Evolutionary conservation across 768 basidiomycete species (phyloP).

Genomic region (Hericium erinaceus): DNA sequence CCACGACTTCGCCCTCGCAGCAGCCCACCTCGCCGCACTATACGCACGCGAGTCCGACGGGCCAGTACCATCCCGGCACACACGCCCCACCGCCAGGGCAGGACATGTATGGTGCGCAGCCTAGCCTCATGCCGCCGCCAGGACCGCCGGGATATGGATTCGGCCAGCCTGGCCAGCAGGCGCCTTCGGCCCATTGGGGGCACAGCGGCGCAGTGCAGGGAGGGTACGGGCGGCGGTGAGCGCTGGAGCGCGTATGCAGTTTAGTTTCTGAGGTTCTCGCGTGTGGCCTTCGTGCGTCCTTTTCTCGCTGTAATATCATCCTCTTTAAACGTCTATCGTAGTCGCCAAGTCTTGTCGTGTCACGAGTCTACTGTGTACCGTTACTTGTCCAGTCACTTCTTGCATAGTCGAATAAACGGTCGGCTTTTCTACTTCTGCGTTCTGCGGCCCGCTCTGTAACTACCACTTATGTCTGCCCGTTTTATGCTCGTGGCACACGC

Average conservation of each 20-base stretch:
- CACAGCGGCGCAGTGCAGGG: conserved; percentile 14
- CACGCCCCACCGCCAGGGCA: conserved; percentile 7
- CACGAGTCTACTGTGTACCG: not conserved
- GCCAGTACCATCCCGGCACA: conserved; percentile 9
- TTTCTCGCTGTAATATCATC: not conserved
- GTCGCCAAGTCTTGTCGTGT: not conserved
- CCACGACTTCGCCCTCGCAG: conserved; percentile 14
- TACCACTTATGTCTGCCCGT: not conserved
- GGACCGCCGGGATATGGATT: conserved; percentile 12
- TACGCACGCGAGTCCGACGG: conserved; percentile 13
- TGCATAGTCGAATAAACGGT: not conserved
- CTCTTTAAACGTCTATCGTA: not conserved
- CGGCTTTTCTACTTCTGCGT: not conserved
- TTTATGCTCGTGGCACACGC: too few species aligned
- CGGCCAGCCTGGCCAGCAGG: conserved; percentile 10
- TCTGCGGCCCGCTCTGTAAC: not conserved
- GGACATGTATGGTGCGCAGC: conserved; percentile 9
- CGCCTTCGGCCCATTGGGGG: conserved; percentile 12
- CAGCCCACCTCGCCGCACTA: conserved; percentile 15
- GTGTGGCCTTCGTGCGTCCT: not conserved
- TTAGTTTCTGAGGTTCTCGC: not conserved
- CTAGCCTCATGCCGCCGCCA: conserved; percentile 14
- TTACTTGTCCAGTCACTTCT: not conserved
- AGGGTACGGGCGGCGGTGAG: conserved; percentile 14
- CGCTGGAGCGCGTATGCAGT: not conserved